Conservation (phyloP, 202 grass and related monocot species). For the Panicum virgatum region DNA sequence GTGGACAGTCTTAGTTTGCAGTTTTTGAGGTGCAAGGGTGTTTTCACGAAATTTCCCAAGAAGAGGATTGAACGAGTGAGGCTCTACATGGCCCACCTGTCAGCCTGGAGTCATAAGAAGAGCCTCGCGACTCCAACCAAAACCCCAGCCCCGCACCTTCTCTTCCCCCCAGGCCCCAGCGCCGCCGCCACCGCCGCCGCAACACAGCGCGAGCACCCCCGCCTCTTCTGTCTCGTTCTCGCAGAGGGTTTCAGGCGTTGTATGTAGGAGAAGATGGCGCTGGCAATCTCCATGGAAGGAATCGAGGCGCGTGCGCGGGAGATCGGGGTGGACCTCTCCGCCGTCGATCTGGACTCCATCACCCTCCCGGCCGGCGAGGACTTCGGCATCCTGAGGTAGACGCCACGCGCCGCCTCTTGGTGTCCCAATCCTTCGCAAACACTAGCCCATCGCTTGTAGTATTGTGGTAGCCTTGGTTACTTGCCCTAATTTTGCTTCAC, state of each 20-base stretch:
- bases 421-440: background rate
- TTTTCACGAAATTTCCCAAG: background rate
- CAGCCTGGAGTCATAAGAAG: background rate
- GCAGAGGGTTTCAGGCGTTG: background rate
- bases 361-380: constrained; percentile 71
- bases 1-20: no score
- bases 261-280: constrained; percentile 54
- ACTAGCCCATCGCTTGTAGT: background rate
- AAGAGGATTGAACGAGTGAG: background rate
- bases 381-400: constrained; percentile 73
- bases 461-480: background rate
- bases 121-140: constrained; percentile 21
- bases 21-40: background rate
- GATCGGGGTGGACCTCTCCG: constrained; percentile 61
- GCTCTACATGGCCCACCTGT: background rate
- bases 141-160: constrained; percentile 29
- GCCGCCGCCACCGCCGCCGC: background rate
- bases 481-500: constrained; percentile 8
- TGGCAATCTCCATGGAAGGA: constrained; percentile 55
- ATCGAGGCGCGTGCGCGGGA: constrained; percentile 51
- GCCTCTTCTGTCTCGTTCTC: background rate
- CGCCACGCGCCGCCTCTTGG: background rate
- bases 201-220: background rate
- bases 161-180: background rate
- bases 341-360: constrained; percentile 64